Percentiles rank a stretch among this genome's conserved stretches.
Evolutionary conservation across 768 basidiomycete genomes (phyloP).

Genomic region (Hygrocybe punicea): DNA sequence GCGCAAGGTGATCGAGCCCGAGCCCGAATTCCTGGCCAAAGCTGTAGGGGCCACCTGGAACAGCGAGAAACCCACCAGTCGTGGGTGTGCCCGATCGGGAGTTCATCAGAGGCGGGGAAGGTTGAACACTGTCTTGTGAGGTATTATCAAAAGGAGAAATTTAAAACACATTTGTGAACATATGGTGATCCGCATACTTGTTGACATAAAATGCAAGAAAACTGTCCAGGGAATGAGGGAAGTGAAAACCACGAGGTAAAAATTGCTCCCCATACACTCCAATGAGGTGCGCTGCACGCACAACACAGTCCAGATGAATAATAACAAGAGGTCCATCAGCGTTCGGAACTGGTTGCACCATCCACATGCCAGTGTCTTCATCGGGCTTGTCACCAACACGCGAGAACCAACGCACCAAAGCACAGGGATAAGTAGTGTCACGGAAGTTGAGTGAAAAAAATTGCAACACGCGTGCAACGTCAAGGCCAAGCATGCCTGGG

Average conservation of each 20-base stretch:
- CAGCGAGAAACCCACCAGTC: slow-evolving; percentile 22
- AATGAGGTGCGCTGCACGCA: too few relatives aligned
- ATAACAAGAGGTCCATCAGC: not conserved
- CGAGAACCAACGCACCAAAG: slow-evolving; percentile 11
- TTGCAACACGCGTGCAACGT: slow-evolving; percentile 23
- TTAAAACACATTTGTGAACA: not conserved
- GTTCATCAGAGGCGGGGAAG: slow-evolving; percentile 12
- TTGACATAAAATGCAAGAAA: slow-evolving; percentile 20
- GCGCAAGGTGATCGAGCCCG: slow-evolving; percentile 69
- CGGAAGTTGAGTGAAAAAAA: slow-evolving; percentile 20
- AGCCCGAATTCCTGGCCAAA: slow-evolving; percentile 19
- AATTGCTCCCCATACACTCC: slow-evolving; percentile 11
- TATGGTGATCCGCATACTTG: slow-evolving; percentile 22
- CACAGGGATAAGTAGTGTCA: slow-evolving; percentile 6
- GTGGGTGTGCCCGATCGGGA: slow-evolving; percentile 38
- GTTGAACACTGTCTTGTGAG: slow-evolving; percentile 8
- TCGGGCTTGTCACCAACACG: slow-evolving; percentile 4
- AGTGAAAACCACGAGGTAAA: slow-evolving; percentile 8
- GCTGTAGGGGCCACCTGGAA: slow-evolving; percentile 30
- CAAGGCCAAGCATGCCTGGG: slow-evolving; percentile 24
- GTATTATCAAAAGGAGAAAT: slow-evolving; percentile 14
- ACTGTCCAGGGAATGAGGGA: not conserved
- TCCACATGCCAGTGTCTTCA: too few relatives aligned
- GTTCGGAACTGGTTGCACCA: slow-evolving; percentile 13
- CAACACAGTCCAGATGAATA: slow-evolving; percentile 33